Evolutionary conservation across 441 rosid species (phyloP).

Genomic region (Raphanus hybrid): DNA sequence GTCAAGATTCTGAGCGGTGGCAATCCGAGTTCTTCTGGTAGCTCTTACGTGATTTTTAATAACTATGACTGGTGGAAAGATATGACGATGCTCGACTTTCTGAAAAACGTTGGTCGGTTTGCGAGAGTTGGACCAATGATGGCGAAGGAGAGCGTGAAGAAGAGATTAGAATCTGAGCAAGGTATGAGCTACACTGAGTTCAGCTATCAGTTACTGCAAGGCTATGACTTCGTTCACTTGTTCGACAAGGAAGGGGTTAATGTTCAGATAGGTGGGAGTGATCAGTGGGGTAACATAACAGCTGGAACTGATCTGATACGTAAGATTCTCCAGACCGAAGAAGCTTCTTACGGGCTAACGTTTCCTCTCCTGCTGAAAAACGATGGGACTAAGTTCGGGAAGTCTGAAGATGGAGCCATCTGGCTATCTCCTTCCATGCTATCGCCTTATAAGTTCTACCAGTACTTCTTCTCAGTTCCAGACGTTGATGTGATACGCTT

Average conservation of each 20-base stretch:
- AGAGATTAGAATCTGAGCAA: slow-evolving; percentile 90
- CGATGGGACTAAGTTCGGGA: slow-evolving; percentile 93
- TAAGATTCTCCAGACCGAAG: slow-evolving; percentile 72
- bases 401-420: slow-evolving; percentile 96
- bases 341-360: slow-evolving; percentile 77
- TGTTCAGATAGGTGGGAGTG: slow-evolving; percentile 98
- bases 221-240: slow-evolving; percentile 78
- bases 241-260: slow-evolving; percentile 72
- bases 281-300: slow-evolving; percentile 98
- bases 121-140: slow-evolving; percentile 90
- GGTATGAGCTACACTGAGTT: slow-evolving; percentile 97
- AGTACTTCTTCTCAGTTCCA: slow-evolving; percentile 88
- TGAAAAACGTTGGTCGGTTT: slow-evolving; percentile 76
- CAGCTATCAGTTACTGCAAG: slow-evolving; percentile 88
- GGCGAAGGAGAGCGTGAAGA: slow-evolving; percentile 90
- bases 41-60: slow-evolving; percentile 59
- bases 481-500: slow-evolving; percentile 84
- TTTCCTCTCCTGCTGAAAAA: slow-evolving; percentile 88
- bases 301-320: slow-evolving; percentile 92
- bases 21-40: slow-evolving; percentile 12
- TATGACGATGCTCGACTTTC: slow-evolving; percentile 71
- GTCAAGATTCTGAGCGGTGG: slow-evolving; percentile 50
- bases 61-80: slow-evolving; percentile 99
- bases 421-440: slow-evolving; percentile 82
- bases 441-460: slow-evolving; percentile 92